These are phyloP conservation scores for Russula lepida DNA, from an alignment of 768 basidiomycete genomes.

Conservation along the genomic window DNA sequence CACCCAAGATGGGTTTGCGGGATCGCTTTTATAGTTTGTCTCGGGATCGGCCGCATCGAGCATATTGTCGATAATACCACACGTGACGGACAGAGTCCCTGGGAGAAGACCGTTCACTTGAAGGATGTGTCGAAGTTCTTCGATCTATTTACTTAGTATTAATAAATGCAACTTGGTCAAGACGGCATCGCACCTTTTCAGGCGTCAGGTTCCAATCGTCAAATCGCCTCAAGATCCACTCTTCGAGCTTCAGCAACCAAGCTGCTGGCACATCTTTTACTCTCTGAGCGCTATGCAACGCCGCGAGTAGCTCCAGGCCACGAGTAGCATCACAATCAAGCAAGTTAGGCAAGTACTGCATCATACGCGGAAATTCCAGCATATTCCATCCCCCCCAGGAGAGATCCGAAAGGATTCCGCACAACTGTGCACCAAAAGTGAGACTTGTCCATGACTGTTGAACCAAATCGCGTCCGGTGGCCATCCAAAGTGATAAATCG, in stretches of 20 bases:
- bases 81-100: conserved; percentile 33
- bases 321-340: conserved; percentile 36
- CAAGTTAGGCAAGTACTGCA: conserved; percentile 42
- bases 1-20: conserved; percentile 44
- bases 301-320: conserved; percentile 43
- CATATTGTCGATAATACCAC: conserved; percentile 37
- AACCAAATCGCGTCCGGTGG: conserved; percentile 46
- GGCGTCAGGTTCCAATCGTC: conserved; percentile 32
- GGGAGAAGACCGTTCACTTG: conserved; percentile 46
- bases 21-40: conserved; percentile 27
- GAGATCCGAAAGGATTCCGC: conserved; percentile 53
- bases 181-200: conserved; percentile 32
- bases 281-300: conserved; percentile 39
- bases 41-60: conserved; percentile 28
- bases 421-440: conserved; percentile 44
- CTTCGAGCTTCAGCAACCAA: conserved; percentile 49
- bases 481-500: conserved; percentile 35
- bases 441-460: conserved; percentile 38
- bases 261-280: conserved; percentile 50
- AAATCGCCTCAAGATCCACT: conserved; percentile 40
- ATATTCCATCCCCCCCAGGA: conserved; percentile 75
- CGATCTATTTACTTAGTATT: conserved; percentile 29
- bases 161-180: neutral
- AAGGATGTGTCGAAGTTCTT: conserved; percentile 48
- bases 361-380: conserved; percentile 50